Percentiles rank a stretch among this genome's conserved stretches.
Conservation (phyloP, 306 rosid species). For the Fagus sylvatica region DNA sequence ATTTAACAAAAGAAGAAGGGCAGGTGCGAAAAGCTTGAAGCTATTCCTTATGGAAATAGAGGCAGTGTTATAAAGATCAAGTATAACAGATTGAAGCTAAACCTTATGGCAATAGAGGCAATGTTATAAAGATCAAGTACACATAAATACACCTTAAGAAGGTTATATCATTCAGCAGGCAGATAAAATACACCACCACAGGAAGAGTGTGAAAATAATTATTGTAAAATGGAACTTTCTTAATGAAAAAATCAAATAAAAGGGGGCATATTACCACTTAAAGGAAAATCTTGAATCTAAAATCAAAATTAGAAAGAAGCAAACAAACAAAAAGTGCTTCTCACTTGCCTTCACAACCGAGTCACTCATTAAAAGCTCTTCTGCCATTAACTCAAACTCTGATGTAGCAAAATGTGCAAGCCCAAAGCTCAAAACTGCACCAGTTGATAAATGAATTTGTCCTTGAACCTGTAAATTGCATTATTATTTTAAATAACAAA, state of each 20-base stretch:
- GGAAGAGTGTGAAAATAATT: background rate
- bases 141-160: background rate
- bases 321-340: slow-evolving; percentile 3
- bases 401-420: slow-evolving; percentile 89
- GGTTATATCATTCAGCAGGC: background rate
- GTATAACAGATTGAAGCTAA: background rate
- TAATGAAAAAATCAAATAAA: background rate
- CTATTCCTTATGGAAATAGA: background rate
- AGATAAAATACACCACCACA: background rate
- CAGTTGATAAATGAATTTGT: slow-evolving; percentile 68
- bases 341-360: slow-evolving; percentile 77
- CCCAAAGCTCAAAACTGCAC: slow-evolving; percentile 83
- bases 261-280: background rate
- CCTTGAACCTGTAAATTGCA: slow-evolving; percentile 74
- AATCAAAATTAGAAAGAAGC: slow-evolving; percentile 3
- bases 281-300: background rate
- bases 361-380: slow-evolving; percentile 98
- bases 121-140: background rate
- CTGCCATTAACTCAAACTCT: slow-evolving; percentile 96
- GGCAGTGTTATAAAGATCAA: background rate
- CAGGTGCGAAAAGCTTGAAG: background rate
- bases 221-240: background rate
- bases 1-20: background rate
- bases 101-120: background rate
- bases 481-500: background rate